Conservation (phyloP, 2,329 filamentous ascomycete species). For the Aspergillus niger region DNA sequence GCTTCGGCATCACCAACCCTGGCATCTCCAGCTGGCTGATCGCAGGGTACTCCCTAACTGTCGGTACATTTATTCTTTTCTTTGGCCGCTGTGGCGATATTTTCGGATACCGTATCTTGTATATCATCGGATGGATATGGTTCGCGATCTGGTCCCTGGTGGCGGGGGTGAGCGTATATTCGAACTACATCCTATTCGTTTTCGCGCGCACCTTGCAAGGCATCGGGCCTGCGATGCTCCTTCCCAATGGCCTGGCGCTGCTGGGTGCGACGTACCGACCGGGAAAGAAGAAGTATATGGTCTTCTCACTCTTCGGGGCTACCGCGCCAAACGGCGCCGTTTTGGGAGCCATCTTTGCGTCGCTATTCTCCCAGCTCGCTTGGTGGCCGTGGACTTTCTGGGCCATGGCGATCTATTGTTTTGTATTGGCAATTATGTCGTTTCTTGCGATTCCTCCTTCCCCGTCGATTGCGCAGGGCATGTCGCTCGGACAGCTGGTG, state of each 20-base stretch:
- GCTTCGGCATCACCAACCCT: conserved; percentile 48
- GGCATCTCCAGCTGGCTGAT: conserved; percentile 59
- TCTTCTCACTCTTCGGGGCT: conserved; percentile 57
- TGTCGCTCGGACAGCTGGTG: conserved; percentile 5
- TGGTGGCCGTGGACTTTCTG: conserved; percentile 60
- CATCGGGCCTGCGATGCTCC: conserved; percentile 58
- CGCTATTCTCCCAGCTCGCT: conserved; percentile 43
- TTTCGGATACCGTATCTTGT: conserved; percentile 41
- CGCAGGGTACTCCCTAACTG: conserved; percentile 57
- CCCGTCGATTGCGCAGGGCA: conserved; percentile 8
- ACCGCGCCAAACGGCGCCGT: conserved; percentile 51
- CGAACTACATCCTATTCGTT: conserved; percentile 53
- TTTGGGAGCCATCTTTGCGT: conserved; percentile 45
- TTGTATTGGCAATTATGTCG: conserved; percentile 42
- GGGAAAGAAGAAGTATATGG: conserved; percentile 61
- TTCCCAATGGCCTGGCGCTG: conserved; percentile 67
- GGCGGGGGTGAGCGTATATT: conserved; percentile 39
- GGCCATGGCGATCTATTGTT: conserved; percentile 38
- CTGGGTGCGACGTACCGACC: conserved; percentile 60
- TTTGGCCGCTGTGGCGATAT: conserved; percentile 42
- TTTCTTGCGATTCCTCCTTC: conserved; percentile 32
- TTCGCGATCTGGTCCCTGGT: conserved; percentile 40
- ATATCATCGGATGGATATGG: conserved; percentile 40
- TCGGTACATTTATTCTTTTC: conserved; percentile 44
- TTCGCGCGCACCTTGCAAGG: conserved; percentile 58